phyloP scores from a whole-genome alignment of 1,284 basidiomycete species.

The Leccinum holopus region DNA sequence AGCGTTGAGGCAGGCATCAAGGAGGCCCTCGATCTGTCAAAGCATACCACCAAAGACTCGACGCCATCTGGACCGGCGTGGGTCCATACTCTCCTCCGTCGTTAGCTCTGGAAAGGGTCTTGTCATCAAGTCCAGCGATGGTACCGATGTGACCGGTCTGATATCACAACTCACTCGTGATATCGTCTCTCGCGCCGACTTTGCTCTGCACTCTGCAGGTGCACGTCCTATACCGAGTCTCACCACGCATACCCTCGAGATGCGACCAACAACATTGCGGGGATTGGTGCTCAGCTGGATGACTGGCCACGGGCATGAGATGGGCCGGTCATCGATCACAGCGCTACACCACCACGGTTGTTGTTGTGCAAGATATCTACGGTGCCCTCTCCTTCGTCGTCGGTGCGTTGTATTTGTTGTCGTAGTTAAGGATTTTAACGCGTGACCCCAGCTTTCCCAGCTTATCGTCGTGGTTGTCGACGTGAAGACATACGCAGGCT shows the following conservation, averaged over 20 bases:
- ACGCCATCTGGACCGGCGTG: conserved; percentile 37
- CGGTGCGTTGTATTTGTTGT: too few species aligned
- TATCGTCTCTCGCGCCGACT: conserved; percentile 78
- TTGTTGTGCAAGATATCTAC: too few species aligned
- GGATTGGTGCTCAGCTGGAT: conserved; percentile 51
- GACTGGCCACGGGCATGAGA: conserved; percentile 59
- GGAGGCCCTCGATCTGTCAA: conserved; percentile 67
- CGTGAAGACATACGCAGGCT: conserved; percentile 32
- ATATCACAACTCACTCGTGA: conserved; percentile 78
- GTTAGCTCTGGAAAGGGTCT: conserved; percentile 47
- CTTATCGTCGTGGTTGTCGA: too few species aligned
- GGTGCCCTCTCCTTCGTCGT: too few species aligned
- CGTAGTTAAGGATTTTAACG: too few species aligned
- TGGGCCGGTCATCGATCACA: conserved; percentile 79
- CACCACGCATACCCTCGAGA: conserved; percentile 75
- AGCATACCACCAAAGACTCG: conserved; percentile 44
- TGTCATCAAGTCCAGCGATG: conserved; percentile 72
- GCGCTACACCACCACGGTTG: conserved; percentile 61
- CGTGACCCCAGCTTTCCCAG: too few species aligned
- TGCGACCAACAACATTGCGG: conserved; percentile 49
- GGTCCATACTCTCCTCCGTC: conserved; percentile 44
- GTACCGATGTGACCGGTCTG: conserved; percentile 71
- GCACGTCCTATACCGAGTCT: conserved; percentile 78
- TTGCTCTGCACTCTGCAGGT: conserved; percentile 71
- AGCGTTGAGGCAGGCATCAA: conserved; percentile 67